Percentiles rank a stretch among this genome's conserved stretches.
Conservation (phyloP, 176 grass and related monocot species). For the Aegilops longissima region DNA sequence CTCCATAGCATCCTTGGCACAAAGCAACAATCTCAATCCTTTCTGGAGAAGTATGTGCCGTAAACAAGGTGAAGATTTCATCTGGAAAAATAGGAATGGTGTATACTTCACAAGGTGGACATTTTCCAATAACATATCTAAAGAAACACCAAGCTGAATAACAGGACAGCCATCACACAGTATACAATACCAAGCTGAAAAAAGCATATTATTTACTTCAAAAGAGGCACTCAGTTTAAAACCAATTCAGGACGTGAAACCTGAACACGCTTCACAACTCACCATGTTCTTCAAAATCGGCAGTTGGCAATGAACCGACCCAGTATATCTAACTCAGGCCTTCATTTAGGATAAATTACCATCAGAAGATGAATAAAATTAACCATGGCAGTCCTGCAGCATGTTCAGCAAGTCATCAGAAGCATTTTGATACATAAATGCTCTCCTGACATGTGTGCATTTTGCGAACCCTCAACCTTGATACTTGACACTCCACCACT, state of each 20-base stretch:
- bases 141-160: slow-evolving; percentile 31
- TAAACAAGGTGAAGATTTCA: background rate
- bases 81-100: background rate
- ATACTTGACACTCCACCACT: slow-evolving; percentile 19
- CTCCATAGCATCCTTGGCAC: background rate
- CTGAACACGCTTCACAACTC: background rate
- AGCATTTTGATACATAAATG: slow-evolving; percentile 7
- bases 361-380: background rate
- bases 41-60: background rate
- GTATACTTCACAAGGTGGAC: background rate
- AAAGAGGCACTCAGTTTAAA: background rate
- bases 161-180: background rate
- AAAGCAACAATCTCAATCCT: background rate
- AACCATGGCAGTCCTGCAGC: slow-evolving; percentile 5
- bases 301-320: background rate
- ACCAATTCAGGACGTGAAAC: background rate
- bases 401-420: background rate
- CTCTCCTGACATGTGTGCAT: background rate
- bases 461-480: background rate
- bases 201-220: background rate
- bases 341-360: background rate
- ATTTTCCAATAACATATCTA: background rate
- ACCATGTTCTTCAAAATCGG: background rate
- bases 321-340: background rate
- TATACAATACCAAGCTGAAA: slow-evolving; percentile 2